These are phyloP conservation scores for Brassica nigra DNA, from an alignment of 345 rosid species.

Conservation along the genomic window DNA sequence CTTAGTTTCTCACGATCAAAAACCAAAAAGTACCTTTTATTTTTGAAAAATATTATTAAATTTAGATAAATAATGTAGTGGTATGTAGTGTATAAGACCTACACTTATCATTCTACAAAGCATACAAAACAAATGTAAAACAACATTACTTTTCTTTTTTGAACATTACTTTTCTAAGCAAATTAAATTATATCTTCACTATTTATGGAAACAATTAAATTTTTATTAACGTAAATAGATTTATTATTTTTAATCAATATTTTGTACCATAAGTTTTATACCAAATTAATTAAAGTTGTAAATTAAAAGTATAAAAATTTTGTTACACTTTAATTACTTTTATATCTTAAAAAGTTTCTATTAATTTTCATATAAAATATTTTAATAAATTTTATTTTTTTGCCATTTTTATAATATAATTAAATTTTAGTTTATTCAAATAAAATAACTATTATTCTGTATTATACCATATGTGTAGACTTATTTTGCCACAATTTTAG, in stretches of 20 bases:
- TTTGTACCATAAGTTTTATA: neutral
- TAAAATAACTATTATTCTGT: no score
- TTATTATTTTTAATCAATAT: neutral
- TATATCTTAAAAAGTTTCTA: neutral
- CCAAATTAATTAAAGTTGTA: neutral
- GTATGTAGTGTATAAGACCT: neutral
- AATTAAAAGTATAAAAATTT: neutral
- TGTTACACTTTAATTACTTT: neutral
- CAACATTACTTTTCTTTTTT: neutral
- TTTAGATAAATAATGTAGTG: neutral
- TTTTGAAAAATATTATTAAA: no score
- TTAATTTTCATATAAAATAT: no score
- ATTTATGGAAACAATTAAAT: neutral
- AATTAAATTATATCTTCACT: neutral
- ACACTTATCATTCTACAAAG: neutral
- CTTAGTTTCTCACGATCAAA: neutral
- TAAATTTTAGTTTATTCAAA: no score
- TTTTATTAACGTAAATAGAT: neutral
- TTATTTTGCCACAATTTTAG: no score
- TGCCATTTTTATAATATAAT: no score
- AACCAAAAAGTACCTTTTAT: no score
- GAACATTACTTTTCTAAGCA: neutral
- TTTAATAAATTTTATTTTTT: no score
- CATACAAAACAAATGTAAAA: neutral
- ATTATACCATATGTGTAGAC: no score